Percentiles rank a stretch among this genome's conserved stretches.
These are phyloP conservation scores for Fermentozyma sake DNA, from an alignment of 1,139 yeast genomes.

Conservation along the genomic window DNA sequence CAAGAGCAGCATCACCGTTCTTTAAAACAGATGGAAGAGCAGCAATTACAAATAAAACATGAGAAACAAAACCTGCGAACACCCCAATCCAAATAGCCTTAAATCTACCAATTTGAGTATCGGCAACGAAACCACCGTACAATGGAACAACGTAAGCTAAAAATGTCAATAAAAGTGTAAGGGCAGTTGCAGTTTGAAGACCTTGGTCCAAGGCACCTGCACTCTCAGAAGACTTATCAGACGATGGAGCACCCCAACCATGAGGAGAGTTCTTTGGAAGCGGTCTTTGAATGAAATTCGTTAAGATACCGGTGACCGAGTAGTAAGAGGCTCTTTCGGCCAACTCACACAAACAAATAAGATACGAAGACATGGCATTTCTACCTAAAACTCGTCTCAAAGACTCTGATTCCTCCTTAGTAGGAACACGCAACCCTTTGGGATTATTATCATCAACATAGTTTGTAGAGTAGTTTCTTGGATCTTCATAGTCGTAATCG, in stretches of 20 bases:
- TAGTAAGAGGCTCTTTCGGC: conserved; percentile 22
- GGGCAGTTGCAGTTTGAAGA: conserved; percentile 14
- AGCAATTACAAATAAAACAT: conserved; percentile 19
- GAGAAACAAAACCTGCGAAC: conserved; percentile 20
- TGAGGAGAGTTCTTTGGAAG: conserved; percentile 13
- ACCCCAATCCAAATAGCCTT: conserved; percentile 21
- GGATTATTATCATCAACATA: conserved; percentile 17
- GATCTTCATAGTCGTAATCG: conserved; percentile 13
- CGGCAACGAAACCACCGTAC: conserved; percentile 20
- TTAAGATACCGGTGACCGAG: conserved; percentile 14
- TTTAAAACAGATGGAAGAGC: conserved; percentile 16
- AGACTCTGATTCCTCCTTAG: conserved; percentile 10
- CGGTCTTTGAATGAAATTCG: conserved; percentile 20
- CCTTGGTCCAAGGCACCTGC: conserved; percentile 21
- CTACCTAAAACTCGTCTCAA: conserved; percentile 16
- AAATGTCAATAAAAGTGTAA: conserved; percentile 16
- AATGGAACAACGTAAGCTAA: conserved; percentile 20
- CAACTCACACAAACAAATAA: conserved; percentile 18
- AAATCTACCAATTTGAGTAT: conserved; percentile 17
- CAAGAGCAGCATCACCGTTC: conserved; percentile 14
- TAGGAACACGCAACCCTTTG: conserved; percentile 17
- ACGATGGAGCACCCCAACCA: conserved; percentile 13
- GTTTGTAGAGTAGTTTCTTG: conserved; percentile 14
- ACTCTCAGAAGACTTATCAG: conserved; percentile 8
- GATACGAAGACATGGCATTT: conserved; percentile 13